Evolutionary conservation across 768 basidiomycete species (phyloP), one percentile per base, ranked within the genome.

Genomic region (Pisolithus microcarpus): DNA sequence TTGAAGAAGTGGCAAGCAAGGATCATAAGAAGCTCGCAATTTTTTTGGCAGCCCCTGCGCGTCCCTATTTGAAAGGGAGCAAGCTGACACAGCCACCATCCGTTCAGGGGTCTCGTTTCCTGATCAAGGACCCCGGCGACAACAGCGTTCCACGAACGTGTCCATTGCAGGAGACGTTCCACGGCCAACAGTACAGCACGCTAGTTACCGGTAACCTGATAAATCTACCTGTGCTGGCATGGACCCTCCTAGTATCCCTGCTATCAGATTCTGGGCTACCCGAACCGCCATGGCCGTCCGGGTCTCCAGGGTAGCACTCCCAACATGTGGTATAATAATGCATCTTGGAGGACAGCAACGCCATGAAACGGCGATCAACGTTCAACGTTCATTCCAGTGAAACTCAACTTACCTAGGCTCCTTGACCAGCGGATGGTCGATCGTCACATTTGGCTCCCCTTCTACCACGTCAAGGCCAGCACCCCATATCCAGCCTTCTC

Each of bases 391-490:
- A 44, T 11, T 11, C 21, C 43, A 11, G 16, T 18, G 21, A 38
- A 38, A 11, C 11, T 4, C 3, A 50, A 70, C 69, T 61, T 58
- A 91, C 82, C 81, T 79, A 15, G 84, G 83, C 49, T 89, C 81
- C 59, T 78, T 81, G 42, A 95, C 81, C 43, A 99, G 66, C 3
- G 87, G 84, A 63, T 99, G 93, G 54, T 87, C 84, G 2, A 69
- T 64, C 1, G 68, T 58, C 24, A 99, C 74, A 42, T 84, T 67
- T 0, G 94, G 94, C 64, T 98, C 94, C 18, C 92, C 92, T 56
- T 92, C 90, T 7, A 97, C 82, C 34, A 98, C 95, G 65, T 99
- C 95, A 10, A 99, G 60, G 0, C 91, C 95, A 0, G 96, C 96
- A 21, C 83, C 93, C 77, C 86, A 94, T 21, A 99, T 87, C 81